phyloP scores from a whole-genome alignment of 176 grass and related monocot genomes.

The Lolium perenne region DNA sequence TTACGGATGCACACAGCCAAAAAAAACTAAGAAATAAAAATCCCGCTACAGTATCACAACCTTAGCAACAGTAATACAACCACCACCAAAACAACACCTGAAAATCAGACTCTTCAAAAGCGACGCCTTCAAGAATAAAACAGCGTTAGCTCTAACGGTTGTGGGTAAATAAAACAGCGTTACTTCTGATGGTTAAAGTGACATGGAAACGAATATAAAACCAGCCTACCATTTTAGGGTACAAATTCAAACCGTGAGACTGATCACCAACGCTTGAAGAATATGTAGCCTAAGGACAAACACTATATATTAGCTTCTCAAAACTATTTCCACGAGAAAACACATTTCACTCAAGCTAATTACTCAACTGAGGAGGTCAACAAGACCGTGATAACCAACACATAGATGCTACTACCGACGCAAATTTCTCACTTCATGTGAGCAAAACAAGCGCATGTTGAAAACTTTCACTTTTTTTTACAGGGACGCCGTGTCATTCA shows the following conservation, averaged over 20 bases:
- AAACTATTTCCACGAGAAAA: conserved; percentile 37
- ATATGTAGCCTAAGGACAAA: conserved; percentile 11
- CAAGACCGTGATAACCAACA: conserved; percentile 29
- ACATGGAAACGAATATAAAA: not conserved
- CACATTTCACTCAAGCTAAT: conserved; percentile 24
- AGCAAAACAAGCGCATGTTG: conserved; percentile 21
- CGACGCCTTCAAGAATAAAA: no score
- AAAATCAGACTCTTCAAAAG: no score
- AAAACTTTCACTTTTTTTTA: conserved; percentile 40
- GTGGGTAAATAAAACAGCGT: not conserved
- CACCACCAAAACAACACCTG: no score
- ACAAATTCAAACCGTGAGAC: not conserved
- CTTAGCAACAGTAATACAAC: no score
- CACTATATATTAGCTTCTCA: conserved; percentile 45
- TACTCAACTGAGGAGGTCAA: conserved; percentile 18
- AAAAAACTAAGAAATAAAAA: no score
- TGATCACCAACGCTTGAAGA: not conserved
- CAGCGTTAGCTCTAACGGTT: not conserved
- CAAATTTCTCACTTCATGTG: conserved; percentile 25
- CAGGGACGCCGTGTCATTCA: not conserved
- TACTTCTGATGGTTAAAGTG: not conserved
- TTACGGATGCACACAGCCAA: no score
- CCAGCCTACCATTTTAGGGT: not conserved
- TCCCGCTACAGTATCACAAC: no score
- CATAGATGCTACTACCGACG: not conserved